Evolutionary conservation across 192 early-diverging fungal genomes (phyloP), one percentile per base, ranked within the genome.

Genomic region (Lobosporangium transversale): DNA sequence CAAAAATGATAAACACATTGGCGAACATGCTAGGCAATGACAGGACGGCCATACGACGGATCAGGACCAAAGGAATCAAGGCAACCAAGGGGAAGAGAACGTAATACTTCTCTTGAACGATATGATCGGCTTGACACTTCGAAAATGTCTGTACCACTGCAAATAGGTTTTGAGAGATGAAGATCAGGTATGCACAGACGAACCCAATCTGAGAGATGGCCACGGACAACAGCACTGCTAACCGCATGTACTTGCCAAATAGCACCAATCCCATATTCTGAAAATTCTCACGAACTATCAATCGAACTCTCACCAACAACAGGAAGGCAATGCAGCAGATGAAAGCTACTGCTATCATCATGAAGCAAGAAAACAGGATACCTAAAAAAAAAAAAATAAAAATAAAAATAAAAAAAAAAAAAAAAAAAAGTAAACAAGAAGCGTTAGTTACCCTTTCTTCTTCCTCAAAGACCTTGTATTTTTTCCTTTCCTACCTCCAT

Each of bases 111-210:
- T 83, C 76, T 11, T 70, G 61, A 24, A 86, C 48, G 83, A 82
- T 26, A 86, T 70, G 53, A n/a, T n/a, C n/a, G 85, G 83, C 60
- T 70, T 44, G 33, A 69, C 64, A 85, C 59, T 90, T 83, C 2
- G 95, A 89, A 14, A 91, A 70, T 89, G 94, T 53, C 87, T 79
- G 23, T 88, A 90, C 78, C 42, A 90, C 83, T 27, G 91, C 89
- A 14, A 83, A 81, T 47, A 95, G 80, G 68, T 95, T 97, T 65
- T 93, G 90, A 6, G 93, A 89, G 15, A 97, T 86, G 79, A 97
- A 97, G 33, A 97, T 94, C 53, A 91, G 85, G 58, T 95, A 95
- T 1, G 94, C 93, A 50, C 92, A 95, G 58, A 91, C 90, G 75
- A 96, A 96, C 2, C 95, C 95, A 48, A 93, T 84, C 82, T 95